Conservation (phyloP, 108 stramenopile genomes). For the Cylindrotheca closterium region DNA sequence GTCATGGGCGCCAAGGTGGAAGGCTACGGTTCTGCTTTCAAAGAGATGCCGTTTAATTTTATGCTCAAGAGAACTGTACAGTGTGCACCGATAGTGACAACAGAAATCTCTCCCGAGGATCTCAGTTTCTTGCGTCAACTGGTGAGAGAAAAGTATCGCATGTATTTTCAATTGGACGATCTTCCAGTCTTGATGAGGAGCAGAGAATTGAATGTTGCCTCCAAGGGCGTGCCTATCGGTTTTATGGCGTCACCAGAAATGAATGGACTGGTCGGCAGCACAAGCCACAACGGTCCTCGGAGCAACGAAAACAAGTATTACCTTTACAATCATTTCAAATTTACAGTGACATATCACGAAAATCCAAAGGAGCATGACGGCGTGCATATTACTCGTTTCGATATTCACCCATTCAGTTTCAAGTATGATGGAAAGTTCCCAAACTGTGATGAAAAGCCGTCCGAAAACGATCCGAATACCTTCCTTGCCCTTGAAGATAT, state of each 20-base stretch:
- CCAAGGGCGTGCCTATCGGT: conserved; percentile 53
- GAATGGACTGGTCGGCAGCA: no score
- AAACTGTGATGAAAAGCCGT: conserved; percentile 78
- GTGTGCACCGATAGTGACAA: conserved; percentile 46
- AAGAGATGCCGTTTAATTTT: conserved; percentile 41
- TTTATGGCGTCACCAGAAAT: conserved; percentile 18
- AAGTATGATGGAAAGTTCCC: conserved; percentile 37
- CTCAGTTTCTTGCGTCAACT: conserved; percentile 50
- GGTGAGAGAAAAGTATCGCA: conserved; percentile 79
- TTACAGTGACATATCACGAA: conserved; percentile 71
- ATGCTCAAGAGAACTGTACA: conserved; percentile 34
- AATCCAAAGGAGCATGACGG: conserved; percentile 55
- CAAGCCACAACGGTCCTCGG: conserved; percentile 17
- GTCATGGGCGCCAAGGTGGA: neutral
- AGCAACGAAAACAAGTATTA: conserved; percentile 52
- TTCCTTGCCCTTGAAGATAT: conserved; percentile 34
- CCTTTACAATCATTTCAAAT: conserved; percentile 23
- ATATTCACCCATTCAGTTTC: conserved; percentile 73
- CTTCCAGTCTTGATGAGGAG: conserved; percentile 53
- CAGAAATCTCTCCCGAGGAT: conserved; percentile 38
- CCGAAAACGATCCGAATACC: conserved; percentile 28
- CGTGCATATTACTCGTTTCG: conserved; percentile 85
- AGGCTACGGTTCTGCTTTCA: conserved; percentile 1
- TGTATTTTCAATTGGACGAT: conserved; percentile 70
- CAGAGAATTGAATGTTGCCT: conserved; percentile 35